Conservation (phyloP, 805 yeast genomes). For the Starmerella geochares region DNA sequence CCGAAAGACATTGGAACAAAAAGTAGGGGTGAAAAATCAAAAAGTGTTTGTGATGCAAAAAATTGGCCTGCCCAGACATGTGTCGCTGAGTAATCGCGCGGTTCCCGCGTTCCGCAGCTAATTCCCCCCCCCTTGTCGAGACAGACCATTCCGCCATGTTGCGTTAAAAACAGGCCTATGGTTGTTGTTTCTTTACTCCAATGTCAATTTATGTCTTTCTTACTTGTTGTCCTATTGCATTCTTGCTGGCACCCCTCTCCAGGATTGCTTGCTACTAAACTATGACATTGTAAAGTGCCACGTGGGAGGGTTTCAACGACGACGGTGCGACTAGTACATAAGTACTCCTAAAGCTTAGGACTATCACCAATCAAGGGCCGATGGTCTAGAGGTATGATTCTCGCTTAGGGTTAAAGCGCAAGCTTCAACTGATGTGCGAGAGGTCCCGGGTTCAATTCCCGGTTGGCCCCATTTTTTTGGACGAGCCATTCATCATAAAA, state of each 20-base stretch:
- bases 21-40: neutral
- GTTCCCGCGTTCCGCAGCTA: neutral
- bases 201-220: too few species aligned
- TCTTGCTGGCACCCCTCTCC: too few species aligned
- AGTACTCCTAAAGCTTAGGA: neutral
- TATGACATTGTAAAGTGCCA: too few species aligned
- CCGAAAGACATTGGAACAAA: slow-evolving; percentile 35
- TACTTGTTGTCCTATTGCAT: too few species aligned
- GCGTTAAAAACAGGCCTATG: too few species aligned
- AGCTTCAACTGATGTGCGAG: slow-evolving; percentile 1
- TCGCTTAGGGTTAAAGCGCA: slow-evolving; percentile 4
- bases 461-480: slow-evolving; percentile 8
- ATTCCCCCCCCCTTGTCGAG: neutral
- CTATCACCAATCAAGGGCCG: slow-evolving; percentile 3
- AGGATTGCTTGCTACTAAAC: too few species aligned
- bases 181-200: too few species aligned
- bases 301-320: too few species aligned
- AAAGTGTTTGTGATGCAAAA: slow-evolving; percentile 8
- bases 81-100: neutral
- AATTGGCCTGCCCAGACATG: neutral
- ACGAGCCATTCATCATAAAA: neutral
- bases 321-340: neutral
- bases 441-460: slow-evolving; percentile 11
- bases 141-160: too few species aligned
- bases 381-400: slow-evolving; percentile 11